These are phyloP conservation scores for Microdochium bolleyi DNA, from an alignment of 2,329 filamentous ascomycete species.

Conservation along the genomic window DNA sequence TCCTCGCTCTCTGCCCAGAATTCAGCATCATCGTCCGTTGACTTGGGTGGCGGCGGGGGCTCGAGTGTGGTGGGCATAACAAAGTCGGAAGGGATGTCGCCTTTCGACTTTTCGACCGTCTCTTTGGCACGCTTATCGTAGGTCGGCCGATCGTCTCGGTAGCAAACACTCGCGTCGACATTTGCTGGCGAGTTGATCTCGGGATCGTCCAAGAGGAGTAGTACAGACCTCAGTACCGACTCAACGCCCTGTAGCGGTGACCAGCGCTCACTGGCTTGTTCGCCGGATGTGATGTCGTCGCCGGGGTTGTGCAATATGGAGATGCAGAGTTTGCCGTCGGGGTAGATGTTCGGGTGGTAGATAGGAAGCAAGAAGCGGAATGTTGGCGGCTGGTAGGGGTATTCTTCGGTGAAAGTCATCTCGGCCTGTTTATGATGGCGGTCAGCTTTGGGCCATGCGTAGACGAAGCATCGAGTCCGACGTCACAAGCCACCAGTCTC, in stretches of 20 bases:
- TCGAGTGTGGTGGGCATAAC: conserved; percentile 72
- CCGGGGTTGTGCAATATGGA: conserved; percentile 91
- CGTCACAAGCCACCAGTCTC: not conserved
- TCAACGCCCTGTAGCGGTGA: conserved; percentile 90
- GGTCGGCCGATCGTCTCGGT: conserved; percentile 60
- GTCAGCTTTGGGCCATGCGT: not conserved
- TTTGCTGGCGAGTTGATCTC: conserved; percentile 93
- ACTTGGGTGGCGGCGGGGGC: conserved; percentile 51
- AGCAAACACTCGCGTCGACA: conserved; percentile 82
- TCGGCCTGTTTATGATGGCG: conserved; percentile 46
- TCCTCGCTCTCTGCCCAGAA: conserved; percentile 76
- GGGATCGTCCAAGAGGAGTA: conserved; percentile 86
- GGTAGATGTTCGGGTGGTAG: conserved; percentile 90
- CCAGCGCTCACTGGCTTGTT: conserved; percentile 86
- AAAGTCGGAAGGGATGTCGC: conserved; percentile 72
- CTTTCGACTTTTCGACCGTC: conserved; percentile 65
- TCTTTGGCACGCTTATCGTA: conserved; percentile 66
- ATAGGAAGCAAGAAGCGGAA: conserved; percentile 78
- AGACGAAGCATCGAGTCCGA: not conserved
- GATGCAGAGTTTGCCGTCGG: conserved; percentile 86
- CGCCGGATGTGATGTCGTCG: conserved; percentile 87
- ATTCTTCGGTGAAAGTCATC: conserved; percentile 82
- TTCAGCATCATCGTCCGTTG: conserved; percentile 63
- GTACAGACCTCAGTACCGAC: conserved; percentile 85
- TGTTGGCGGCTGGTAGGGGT: conserved; percentile 80